Percentiles rank a stretch among this genome's conserved stretches.
Conservation (phyloP, 2,329 filamentous ascomycete genomes). For the Dactylonectria macrodidyma region DNA sequence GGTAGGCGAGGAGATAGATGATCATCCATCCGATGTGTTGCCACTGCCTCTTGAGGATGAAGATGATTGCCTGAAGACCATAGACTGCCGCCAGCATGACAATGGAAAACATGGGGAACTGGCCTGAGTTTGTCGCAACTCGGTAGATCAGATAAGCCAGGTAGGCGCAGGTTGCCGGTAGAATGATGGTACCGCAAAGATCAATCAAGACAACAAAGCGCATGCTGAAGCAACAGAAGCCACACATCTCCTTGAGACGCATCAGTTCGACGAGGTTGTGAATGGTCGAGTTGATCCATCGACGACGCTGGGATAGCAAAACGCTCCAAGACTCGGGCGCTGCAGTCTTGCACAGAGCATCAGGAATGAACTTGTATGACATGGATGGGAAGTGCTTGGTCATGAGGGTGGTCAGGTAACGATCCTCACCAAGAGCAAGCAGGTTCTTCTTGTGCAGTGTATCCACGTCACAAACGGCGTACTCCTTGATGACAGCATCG, state of each 20-base stretch:
- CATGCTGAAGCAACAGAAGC: conserved; percentile 99
- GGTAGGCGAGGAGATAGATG: conserved; percentile 96
- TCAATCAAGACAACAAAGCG: conserved; percentile 96
- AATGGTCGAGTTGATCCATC: conserved; percentile 99
- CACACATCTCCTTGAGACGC: conserved; percentile 92
- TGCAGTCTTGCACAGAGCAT: conserved; percentile 93
- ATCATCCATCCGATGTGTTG: conserved; percentile 99
- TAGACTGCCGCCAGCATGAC: conserved; percentile 93
- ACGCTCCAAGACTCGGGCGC: conserved; percentile 96
- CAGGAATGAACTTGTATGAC: conserved; percentile 95
- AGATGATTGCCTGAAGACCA: conserved; percentile 95
- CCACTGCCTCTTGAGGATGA: conserved; percentile 97
- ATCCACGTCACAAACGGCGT: conserved; percentile 90
- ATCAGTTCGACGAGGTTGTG: conserved; percentile 96
- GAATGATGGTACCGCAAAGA: conserved; percentile 91
- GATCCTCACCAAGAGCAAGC: conserved; percentile 94
- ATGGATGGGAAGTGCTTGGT: conserved; percentile 96
- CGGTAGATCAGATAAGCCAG: conserved; percentile 89
- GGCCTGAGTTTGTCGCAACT: conserved; percentile 77
- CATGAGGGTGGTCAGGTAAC: conserved; percentile 97
- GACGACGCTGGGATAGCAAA: conserved; percentile 94
- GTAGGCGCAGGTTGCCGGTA: conserved; percentile 90
- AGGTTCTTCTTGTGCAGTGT: conserved; percentile 98
- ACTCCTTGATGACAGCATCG: conserved; percentile 89
- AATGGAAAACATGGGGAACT: conserved; percentile 89